A percentile compares a stretch with the other conserved stretches of the same genome.
phyloP scores from a whole-genome alignment of 2,329 filamentous ascomycete genomes.

The Monosporascus cannonballus region DNA sequence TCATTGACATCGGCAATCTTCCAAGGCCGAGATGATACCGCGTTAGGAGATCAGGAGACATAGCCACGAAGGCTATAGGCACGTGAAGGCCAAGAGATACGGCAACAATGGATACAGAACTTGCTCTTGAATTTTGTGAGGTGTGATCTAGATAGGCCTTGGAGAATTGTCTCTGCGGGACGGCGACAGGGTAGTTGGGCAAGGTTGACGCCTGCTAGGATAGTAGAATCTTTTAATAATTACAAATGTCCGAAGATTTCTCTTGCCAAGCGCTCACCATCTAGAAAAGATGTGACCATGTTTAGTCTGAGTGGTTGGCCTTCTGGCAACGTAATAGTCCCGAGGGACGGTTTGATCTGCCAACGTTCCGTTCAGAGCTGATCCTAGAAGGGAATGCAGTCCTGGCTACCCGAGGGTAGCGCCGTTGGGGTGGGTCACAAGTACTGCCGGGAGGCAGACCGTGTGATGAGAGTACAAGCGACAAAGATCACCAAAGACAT shows the following conservation, averaged over 20 bases:
- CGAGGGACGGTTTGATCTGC: constrained; percentile 46
- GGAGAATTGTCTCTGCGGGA: no score
- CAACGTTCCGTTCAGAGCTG: constrained; percentile 80
- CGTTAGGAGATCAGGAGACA: no score
- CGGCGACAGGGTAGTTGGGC: no score
- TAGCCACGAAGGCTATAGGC: no score
- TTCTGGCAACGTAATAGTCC: constrained; percentile 25
- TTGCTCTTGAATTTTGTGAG: no score
- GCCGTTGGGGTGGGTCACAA: constrained; percentile 53
- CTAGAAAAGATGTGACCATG: constrained; percentile 16
- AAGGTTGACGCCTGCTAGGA: no score
- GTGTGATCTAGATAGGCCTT: no score
- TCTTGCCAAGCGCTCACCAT: constrained; percentile 31
- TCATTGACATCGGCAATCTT: no score
- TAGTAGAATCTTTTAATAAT: neutral
- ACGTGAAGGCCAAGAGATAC: no score
- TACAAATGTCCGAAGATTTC: constrained; percentile 29
- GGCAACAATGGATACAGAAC: no score
- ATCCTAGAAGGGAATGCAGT: constrained; percentile 60
- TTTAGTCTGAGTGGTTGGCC: constrained; percentile 23
- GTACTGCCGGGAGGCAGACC: constrained; percentile 10
- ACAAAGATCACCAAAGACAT: constrained; percentile 12
- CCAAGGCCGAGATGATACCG: no score
- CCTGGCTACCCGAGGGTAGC: constrained; percentile 70
- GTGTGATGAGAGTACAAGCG: constrained; percentile 2